Base-by-base conservation (phyloP, 306 rosid species). In the Amphicarpaea edgeworthii region DNA sequence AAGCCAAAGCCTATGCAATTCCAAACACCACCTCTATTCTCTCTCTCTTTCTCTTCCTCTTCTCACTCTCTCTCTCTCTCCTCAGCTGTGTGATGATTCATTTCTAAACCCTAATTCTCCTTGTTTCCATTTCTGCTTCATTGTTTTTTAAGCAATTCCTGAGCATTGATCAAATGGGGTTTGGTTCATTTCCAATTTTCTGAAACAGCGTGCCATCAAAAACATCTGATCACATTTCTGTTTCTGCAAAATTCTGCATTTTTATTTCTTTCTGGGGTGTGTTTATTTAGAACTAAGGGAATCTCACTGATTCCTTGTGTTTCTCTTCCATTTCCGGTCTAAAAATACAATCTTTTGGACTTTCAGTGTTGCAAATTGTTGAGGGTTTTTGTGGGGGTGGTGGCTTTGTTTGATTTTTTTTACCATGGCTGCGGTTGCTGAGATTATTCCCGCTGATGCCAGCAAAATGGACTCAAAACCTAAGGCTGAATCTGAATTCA, bases 401-500 rank as follows among this genome's bases (percentile, higher is more conserved):
- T 64, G 79, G 40, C 64, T 85, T 30, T 30, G 37, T 3, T 30
- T 73, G 86, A 80, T 28, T 82, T 68, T 83, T n/a, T n/a, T n/a
- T n/a, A n/a, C 88, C 55, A 94, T 94, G 98, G 97, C 97, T 78
- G 93, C 94, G 78, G 96, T 92, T 83, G 94, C 90, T 85, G 97
- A 88, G 86, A 79, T 90, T 77, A 79, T 90, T 77, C 67, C 89
- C 72, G 83, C 64, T 76, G 98, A 94, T 89, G 88, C 93, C 87
- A 85, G 84, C 84, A 88, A 85, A 85, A 80, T 91, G 86, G 97
- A 91, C 83, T 82, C 90, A 70, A 73, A 81, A 43, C 46, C 90
- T 30, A 85, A 82, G 45, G 40, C 89, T 32, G 91, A 90, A 59
- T 86, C 96, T 28, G 92, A 91, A 76, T 82, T 93, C 87, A 89